phyloP scores from a whole-genome alignment of 148 eudicot species.

The Chenopodium album region DNA sequence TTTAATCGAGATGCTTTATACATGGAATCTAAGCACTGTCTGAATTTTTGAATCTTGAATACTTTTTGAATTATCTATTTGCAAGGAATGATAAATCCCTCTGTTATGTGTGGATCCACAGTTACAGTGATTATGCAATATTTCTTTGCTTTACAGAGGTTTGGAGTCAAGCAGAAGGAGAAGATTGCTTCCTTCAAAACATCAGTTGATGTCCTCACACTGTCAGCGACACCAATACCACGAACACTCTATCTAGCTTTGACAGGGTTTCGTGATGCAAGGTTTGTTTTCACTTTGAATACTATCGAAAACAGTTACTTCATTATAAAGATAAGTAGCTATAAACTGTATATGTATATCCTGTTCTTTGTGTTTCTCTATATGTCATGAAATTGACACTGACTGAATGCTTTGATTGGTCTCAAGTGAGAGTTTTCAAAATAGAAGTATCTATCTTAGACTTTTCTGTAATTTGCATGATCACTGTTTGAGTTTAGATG shows the following conservation, averaged over 20 bases:
- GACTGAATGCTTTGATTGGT: not conserved
- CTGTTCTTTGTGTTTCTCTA: constrained; percentile 2
- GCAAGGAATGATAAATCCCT: not conserved
- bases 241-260: constrained; percentile 95
- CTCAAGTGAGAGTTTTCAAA: not conserved
- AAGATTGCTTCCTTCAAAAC: constrained; percentile 96
- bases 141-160: constrained; percentile 58
- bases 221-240: constrained; percentile 98
- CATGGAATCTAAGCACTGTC: not conserved
- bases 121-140: constrained; percentile 8
- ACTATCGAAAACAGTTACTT: not conserved
- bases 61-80: not conserved
- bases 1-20: not conserved
- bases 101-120: not conserved
- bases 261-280: constrained; percentile 98
- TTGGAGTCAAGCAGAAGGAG: constrained; percentile 99
- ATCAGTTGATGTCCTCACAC: constrained; percentile 92
- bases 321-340: not conserved
- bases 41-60: not conserved
- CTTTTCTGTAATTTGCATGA: not conserved
- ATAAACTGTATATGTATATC: not conserved
- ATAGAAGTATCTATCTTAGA: not conserved
- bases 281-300: constrained; percentile 40
- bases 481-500: not conserved
- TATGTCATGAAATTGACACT: not conserved